These are phyloP conservation scores for Nicotiana obtusifolia DNA, from an alignment of 257 asterid species.

Conservation along the genomic window DNA sequence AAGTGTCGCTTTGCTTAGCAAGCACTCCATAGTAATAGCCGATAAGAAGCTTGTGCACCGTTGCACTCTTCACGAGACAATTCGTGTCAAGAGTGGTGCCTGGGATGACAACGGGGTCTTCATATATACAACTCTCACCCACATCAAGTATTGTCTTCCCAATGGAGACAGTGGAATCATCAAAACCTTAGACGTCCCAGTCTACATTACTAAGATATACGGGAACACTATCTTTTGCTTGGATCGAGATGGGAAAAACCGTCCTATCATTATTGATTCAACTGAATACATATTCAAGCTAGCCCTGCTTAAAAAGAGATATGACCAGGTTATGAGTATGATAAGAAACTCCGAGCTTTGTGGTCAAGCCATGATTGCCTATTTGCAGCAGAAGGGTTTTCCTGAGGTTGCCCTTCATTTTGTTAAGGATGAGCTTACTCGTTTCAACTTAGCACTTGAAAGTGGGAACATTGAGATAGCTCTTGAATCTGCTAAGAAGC, in stretches of 20 bases:
- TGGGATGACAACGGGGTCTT: constrained; percentile 99
- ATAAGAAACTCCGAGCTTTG: constrained; percentile 87
- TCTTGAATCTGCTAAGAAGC: constrained; percentile 79
- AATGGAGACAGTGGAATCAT: constrained; percentile 97
- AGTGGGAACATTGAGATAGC: constrained; percentile 96
- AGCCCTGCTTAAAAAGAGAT: constrained; percentile 65
- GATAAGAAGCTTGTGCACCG: constrained; percentile 89
- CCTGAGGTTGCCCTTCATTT: constrained; percentile 98
- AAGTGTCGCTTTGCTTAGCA: constrained; percentile 89
- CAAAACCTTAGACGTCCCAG: constrained; percentile 86
- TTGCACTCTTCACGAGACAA: constrained; percentile 96
- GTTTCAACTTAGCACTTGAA: constrained; percentile 89
- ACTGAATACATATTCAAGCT: constrained; percentile 85
- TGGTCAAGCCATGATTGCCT: constrained; percentile 99
- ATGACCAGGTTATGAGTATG: constrained; percentile 95
- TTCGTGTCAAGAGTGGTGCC: constrained; percentile 97
- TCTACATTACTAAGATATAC: constrained; percentile 76
- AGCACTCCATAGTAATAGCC: constrained; percentile 92
- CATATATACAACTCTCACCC: constrained; percentile 84
- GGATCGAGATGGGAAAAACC: constrained; percentile 93
- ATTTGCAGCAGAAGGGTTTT: constrained; percentile 97
- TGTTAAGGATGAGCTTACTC: constrained; percentile 88
- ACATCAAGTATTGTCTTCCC: constrained; percentile 95
- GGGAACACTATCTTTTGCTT: constrained; percentile 90
- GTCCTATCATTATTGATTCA: constrained; percentile 85